Percentiles rank a stretch among this genome's conserved stretches.
Conservation (phyloP, 345 rosid species). For the Populus davidiana region DNA sequence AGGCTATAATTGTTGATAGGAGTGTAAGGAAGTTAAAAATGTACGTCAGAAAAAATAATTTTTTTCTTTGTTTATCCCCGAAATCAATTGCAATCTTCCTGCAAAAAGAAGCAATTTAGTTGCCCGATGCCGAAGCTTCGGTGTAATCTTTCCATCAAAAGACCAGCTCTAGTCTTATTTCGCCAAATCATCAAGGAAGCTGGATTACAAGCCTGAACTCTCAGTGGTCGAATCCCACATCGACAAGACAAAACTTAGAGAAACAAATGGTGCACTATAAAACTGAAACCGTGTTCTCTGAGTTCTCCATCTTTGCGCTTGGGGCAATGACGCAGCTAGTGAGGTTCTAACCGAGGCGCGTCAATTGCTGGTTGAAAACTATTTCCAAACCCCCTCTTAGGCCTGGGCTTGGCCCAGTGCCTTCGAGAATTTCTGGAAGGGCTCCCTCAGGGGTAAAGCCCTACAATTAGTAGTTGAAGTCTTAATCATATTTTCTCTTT, state of each 20-base stretch:
- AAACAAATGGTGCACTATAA: background rate
- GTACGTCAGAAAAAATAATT: constrained; percentile 19
- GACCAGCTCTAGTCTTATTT: too few relatives aligned
- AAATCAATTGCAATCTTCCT: too few relatives aligned
- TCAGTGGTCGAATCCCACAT: background rate
- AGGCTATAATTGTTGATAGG: constrained; percentile 27
- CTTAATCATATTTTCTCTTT: too few relatives aligned
- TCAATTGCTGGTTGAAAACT: constrained; percentile 49
- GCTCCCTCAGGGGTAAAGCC: constrained; percentile 31
- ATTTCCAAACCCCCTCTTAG: constrained; percentile 43
- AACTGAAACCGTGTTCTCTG: fast-evolving
- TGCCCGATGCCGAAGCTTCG: too few relatives aligned
- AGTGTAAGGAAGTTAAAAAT: constrained; percentile 25
- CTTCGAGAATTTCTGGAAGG: constrained; percentile 49
- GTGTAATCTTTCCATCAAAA: too few relatives aligned
- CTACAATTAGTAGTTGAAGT: background rate
- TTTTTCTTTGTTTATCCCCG: too few relatives aligned
- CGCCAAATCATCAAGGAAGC: background rate
- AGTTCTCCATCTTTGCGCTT: fast-evolving
- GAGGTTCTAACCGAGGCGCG: constrained; percentile 22
- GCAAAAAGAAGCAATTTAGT: too few relatives aligned
- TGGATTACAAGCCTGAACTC: too few relatives aligned
- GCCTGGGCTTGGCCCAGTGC: constrained; percentile 21
- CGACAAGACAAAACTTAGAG: background rate
- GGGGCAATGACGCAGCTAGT: constrained; percentile 38